phyloP scores from a whole-genome alignment of 768 basidiomycete species.

The Lentinula edodes region DNA sequence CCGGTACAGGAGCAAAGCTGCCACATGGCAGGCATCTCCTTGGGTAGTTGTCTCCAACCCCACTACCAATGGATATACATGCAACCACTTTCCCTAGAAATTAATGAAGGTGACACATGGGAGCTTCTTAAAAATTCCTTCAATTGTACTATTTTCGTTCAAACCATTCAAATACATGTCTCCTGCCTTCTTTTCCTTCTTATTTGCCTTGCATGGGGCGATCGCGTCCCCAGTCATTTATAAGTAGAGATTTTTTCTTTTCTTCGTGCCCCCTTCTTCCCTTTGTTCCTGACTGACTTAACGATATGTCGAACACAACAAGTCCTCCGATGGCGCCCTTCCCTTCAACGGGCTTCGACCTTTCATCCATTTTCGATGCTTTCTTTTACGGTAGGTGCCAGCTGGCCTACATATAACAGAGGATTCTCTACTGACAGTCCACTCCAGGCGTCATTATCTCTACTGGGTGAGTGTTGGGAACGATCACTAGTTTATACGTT shows the following conservation, averaged over 20 bases:
- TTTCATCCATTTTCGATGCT: neutral
- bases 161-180: neutral
- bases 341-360: neutral
- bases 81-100: neutral
- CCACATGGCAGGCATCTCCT: neutral
- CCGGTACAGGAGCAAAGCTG: neutral
- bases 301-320: neutral
- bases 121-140: neutral
- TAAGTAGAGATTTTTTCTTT: neutral
- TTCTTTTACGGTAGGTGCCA: slow-evolving; percentile 3
- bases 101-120: neutral
- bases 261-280: neutral
- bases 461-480: neutral
- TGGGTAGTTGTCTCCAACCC: neutral
- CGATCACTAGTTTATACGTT: neutral
- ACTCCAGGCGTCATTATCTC: neutral
- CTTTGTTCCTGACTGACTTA: neutral
- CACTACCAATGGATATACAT: neutral
- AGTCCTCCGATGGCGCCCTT: neutral
- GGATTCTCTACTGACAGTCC: neutral
- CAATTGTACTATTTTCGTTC: neutral
- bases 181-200: neutral
- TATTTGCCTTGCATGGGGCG: neutral
- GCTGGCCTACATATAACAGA: neutral
- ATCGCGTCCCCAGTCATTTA: neutral